Percentiles rank a stretch among this genome's conserved stretches.
Conservation (phyloP, 805 yeast genomes). For the Cyberlindnera maritima region DNA sequence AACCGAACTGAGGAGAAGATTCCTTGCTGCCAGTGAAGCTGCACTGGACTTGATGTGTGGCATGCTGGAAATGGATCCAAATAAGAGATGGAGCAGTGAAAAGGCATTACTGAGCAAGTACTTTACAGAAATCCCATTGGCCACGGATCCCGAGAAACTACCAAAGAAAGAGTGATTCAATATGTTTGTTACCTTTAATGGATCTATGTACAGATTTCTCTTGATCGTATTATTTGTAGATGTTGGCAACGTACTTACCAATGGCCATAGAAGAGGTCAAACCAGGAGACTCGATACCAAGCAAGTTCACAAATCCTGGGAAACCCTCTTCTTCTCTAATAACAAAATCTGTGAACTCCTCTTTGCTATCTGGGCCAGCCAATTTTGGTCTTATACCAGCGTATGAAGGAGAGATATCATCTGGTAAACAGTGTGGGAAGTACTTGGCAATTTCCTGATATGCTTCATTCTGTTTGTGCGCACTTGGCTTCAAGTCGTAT, state of each 20-base stretch:
- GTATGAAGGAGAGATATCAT: slow-evolving; percentile 62
- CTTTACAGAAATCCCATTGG: slow-evolving; percentile 70
- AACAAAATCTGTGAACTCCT: slow-evolving; percentile 65
- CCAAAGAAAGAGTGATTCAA: slow-evolving; percentile 42
- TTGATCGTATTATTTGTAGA: slow-evolving; percentile 12
- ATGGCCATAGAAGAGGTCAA: slow-evolving; percentile 81
- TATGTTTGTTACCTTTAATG: no score
- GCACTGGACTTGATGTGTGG: slow-evolving; percentile 75
- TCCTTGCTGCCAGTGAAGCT: slow-evolving; percentile 84
- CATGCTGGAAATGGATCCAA: slow-evolving; percentile 76
- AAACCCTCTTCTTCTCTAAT: slow-evolving; percentile 67
- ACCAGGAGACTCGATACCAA: slow-evolving; percentile 92
- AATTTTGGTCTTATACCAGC: slow-evolving; percentile 86
- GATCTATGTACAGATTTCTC: not conserved
- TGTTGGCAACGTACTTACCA: slow-evolving; percentile 61
- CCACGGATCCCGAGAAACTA: slow-evolving; percentile 62
- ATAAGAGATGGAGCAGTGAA: slow-evolving; percentile 62
- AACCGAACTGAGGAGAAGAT: slow-evolving; percentile 75
- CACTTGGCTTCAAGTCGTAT: slow-evolving; percentile 46
- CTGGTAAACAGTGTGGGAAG: slow-evolving; percentile 54
- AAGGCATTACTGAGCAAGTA: slow-evolving; percentile 63
- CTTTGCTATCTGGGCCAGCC: slow-evolving; percentile 37
- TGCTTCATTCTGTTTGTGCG: slow-evolving; percentile 51
- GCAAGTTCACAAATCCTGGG: slow-evolving; percentile 74
- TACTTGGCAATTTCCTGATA: slow-evolving; percentile 56